Evolutionary conservation across 805 yeast genomes (phyloP).

Genomic region (Ogataea polymorpha): DNA sequence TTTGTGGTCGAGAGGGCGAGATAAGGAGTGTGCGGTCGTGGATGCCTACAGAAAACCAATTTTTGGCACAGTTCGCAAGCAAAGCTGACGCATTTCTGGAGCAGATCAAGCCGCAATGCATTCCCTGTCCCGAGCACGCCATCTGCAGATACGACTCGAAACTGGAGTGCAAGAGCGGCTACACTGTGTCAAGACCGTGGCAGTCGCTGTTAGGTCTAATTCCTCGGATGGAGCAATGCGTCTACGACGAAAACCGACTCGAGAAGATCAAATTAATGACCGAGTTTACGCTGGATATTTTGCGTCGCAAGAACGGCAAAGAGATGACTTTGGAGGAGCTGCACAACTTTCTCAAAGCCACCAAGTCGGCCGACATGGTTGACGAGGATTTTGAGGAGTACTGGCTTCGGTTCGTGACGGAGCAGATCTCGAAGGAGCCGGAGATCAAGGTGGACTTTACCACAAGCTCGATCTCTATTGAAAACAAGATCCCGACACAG

Average conservation of each 20-base stretch:
- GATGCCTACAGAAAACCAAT: constrained; percentile 18
- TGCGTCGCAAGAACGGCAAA: constrained; percentile 68
- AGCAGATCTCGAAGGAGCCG: constrained; percentile 44
- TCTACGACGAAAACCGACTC: constrained; percentile 69
- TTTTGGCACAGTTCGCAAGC: constrained; percentile 11
- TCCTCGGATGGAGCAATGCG: constrained; percentile 64
- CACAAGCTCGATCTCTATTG: constrained; percentile 24
- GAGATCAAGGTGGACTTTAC: constrained; percentile 66
- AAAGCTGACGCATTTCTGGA: constrained; percentile 28
- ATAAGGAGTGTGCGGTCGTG: constrained; percentile 10
- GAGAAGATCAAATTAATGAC: constrained; percentile 65
- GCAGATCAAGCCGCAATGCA: constrained; percentile 52
- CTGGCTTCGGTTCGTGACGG: constrained; percentile 60
- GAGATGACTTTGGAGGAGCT: constrained; percentile 64
- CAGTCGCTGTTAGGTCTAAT: constrained; percentile 52
- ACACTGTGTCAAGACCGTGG: constrained; percentile 49
- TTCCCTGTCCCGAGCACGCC: constrained; percentile 79
- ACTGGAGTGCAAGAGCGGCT: constrained; percentile 71
- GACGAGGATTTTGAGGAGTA: constrained; percentile 70
- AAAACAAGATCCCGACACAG: constrained; percentile 19
- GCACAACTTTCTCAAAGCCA: constrained; percentile 61
- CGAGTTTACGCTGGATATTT: constrained; percentile 59
- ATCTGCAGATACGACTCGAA: constrained; percentile 60
- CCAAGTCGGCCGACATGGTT: constrained; percentile 40
- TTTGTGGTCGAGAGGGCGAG: constrained; percentile 61